phyloP scores from a whole-genome alignment of 1,139 yeast genomes.

The Taiozyma onychis region DNA sequence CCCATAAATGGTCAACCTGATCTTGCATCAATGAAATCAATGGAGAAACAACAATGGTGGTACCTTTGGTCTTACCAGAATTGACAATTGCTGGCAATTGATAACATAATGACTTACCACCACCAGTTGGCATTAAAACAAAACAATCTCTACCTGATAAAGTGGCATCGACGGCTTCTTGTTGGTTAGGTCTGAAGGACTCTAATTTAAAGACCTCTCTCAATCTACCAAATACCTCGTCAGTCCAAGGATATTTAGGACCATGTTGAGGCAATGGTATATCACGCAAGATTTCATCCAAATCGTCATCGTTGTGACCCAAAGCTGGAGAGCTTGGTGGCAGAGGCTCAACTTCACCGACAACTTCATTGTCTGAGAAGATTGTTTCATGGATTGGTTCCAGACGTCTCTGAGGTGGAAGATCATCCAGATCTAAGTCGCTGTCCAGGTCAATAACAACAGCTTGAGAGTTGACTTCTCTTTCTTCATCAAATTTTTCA shows the following conservation, averaged over 20 bases:
- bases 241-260: conserved; percentile 47
- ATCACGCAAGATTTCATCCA: conserved; percentile 14
- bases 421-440: conserved; percentile 17
- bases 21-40: conserved; percentile 96
- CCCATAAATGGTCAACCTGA: conserved; percentile 78
- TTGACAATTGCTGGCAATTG: conserved; percentile 87
- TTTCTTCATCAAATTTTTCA: conserved; percentile 16
- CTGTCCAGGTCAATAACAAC: conserved; percentile 18
- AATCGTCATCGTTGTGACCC: conserved; percentile 9
- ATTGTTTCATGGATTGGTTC: conserved; percentile 3
- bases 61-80: conserved; percentile 71
- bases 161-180: conserved; percentile 82
- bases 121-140: conserved; percentile 98
- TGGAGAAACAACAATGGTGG: conserved; percentile 92
- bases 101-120: conserved; percentile 95
- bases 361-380: conserved; percentile 7
- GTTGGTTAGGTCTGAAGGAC: conserved; percentile 76
- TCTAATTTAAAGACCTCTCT: conserved; percentile 55
- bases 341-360: conserved; percentile 6
- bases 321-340: conserved; percentile 9
- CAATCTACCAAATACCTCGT: conserved; percentile 58
- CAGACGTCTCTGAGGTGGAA: conserved; percentile 6
- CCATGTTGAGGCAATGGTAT: conserved; percentile 8
- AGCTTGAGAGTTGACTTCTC: conserved; percentile 15
- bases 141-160: conserved; percentile 81